phyloP scores from a whole-genome alignment of 352 stramenopile species.

The Pythium utonaiense region DNA sequence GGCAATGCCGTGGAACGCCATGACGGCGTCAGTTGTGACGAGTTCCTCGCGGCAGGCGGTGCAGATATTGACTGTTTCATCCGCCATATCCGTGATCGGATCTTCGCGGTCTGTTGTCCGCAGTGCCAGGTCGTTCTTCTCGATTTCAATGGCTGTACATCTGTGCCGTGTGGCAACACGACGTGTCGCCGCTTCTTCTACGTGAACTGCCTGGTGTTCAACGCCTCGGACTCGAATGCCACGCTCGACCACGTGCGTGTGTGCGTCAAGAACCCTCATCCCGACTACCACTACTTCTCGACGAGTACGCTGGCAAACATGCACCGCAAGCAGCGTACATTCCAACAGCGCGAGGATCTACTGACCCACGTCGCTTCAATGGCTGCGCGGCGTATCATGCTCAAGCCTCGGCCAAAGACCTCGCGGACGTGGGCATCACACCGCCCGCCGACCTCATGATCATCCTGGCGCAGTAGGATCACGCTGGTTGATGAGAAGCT shows the following conservation, averaged over 20 bases:
- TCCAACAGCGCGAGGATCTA: conserved; percentile 7
- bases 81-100: conserved; percentile 14
- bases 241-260: conserved; percentile 15
- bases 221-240: neutral
- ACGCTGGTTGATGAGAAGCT: too few species aligned
- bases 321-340: conserved; percentile 7
- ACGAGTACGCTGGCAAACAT: neutral
- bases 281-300: conserved; percentile 3
- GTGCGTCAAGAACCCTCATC: conserved; percentile 14
- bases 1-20: conserved; percentile 1
- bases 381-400: neutral
- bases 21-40: conserved; percentile 6
- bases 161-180: conserved; percentile 19
- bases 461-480: too few species aligned
- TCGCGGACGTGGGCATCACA: neutral
- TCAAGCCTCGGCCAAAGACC: neutral
- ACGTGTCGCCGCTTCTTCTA: conserved; percentile 17
- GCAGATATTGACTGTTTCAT: conserved; percentile 2
- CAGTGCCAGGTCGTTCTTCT: conserved; percentile 19
- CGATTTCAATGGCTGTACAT: conserved; percentile 23
- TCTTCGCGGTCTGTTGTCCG: conserved; percentile 22
- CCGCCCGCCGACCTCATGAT: neutral
- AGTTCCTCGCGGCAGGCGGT: neutral
- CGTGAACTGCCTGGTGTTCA: conserved; percentile 16
- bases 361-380: neutral